These are phyloP conservation scores for Bretschneidera sinensis DNA, from an alignment of 345 rosid genomes.

Conservation along the genomic window DNA sequence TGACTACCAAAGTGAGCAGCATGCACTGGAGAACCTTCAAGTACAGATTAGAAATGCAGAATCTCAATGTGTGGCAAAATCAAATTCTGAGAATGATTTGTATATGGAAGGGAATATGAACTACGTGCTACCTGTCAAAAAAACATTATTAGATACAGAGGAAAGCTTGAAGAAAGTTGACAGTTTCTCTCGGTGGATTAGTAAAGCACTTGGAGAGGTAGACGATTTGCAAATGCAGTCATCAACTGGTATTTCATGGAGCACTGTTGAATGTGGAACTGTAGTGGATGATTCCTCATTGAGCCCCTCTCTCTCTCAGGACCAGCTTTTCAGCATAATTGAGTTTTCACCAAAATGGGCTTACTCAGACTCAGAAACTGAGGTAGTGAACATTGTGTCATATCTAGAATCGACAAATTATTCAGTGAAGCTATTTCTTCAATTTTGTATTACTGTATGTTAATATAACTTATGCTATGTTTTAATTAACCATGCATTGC, in stretches of 20 bases:
- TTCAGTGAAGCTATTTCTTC: not conserved
- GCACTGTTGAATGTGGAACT: slow-evolving; percentile 60
- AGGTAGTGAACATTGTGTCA: slow-evolving; percentile 41
- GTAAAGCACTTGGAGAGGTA: slow-evolving; percentile 75
- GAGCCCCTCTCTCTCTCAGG: slow-evolving; percentile 83
- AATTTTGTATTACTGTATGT: not conserved
- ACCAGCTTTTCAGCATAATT: slow-evolving; percentile 77
- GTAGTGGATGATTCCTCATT: slow-evolving; percentile 52
- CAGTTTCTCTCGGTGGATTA: slow-evolving; percentile 84
- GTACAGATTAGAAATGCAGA: slow-evolving; percentile 30
- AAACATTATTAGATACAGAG: slow-evolving; percentile 47
- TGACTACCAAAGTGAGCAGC: slow-evolving; percentile 34
- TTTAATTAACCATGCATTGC: not conserved
- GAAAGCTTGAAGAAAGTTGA: slow-evolving; percentile 80
- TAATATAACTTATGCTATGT: not conserved
- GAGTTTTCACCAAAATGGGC: slow-evolving; percentile 82
- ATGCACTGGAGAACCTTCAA: slow-evolving; percentile 26
- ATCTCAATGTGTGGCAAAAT: slow-evolving; percentile 20
- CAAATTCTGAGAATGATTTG: slow-evolving; percentile 38
- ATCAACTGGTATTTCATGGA: slow-evolving; percentile 67
- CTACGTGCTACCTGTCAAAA: slow-evolving; percentile 33
- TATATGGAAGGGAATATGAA: slow-evolving; percentile 42
- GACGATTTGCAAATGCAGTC: slow-evolving; percentile 75
- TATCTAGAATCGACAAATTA: not conserved
- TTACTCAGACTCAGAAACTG: slow-evolving; percentile 50